Evolutionary conservation across 176 grass and related monocot species (phyloP).

Genomic region (Ensete ventricosum): DNA sequence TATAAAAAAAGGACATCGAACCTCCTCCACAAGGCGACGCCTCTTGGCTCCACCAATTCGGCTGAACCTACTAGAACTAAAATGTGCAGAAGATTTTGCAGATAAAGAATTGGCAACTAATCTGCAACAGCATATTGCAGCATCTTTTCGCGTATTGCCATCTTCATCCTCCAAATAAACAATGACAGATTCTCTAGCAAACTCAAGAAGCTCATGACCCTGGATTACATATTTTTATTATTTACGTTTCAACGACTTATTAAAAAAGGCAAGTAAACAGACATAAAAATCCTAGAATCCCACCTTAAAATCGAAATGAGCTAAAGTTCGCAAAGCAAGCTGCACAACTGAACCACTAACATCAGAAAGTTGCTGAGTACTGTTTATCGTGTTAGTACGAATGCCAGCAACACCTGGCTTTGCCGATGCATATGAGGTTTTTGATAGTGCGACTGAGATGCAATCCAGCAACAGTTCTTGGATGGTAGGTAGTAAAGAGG

Average conservation of each 20-base stretch:
- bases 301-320: conserved; percentile 88
- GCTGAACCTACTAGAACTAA: conserved; percentile 63
- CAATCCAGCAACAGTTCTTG: conserved; percentile 87
- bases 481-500: conserved; percentile 75
- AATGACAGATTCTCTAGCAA: conserved; percentile 78
- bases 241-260: background rate
- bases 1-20: conserved; percentile 27
- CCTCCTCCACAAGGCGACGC: conserved; percentile 82
- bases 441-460: conserved; percentile 69
- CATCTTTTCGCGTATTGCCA: conserved; percentile 73
- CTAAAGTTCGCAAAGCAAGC: conserved; percentile 79
- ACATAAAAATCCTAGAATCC: conserved; percentile 10
- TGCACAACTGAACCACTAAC: conserved; percentile 52
- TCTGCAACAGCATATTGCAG: conserved; percentile 81
- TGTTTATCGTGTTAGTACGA: conserved; percentile 46
- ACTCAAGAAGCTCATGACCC: conserved; percentile 96
- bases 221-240: conserved; percentile 37
- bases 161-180: conserved; percentile 93
- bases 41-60: conserved; percentile 72
- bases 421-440: conserved; percentile 39
- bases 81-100: conserved; percentile 48
- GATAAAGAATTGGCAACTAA: conserved; percentile 83
- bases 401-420: conserved; percentile 32
- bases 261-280: background rate
- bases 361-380: conserved; percentile 60